A percentile compares a stretch with the other conserved stretches of the same genome.
phyloP scores from a whole-genome alignment of 148 eudicot genomes.

The Fagopyrum homotropicum region DNA sequence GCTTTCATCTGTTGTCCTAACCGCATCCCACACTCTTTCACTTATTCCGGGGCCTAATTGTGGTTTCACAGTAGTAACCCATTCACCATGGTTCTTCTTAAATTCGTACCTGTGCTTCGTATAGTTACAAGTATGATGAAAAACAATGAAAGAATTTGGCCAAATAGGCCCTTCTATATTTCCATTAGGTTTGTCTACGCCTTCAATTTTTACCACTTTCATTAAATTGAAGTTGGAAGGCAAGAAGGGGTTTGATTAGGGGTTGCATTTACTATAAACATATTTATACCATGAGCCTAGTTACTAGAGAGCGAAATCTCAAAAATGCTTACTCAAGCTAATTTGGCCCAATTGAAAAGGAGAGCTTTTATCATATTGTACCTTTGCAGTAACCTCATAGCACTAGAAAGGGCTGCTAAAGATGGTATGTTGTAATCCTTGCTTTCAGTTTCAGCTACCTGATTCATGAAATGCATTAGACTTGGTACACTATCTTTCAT shows the following conservation, averaged over 20 bases:
- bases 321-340: too few relatives aligned
- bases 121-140: neutral
- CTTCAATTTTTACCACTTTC: too few relatives aligned
- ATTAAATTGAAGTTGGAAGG: too few relatives aligned
- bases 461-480: conserved; percentile 49
- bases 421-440: conserved; percentile 50
- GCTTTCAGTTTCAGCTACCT: conserved; percentile 21
- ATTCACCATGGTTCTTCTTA: conserved; percentile 79
- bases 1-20: conserved; percentile 44
- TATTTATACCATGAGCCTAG: too few relatives aligned
- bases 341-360: too few relatives aligned
- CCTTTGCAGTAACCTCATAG: conserved; percentile 77
- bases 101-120: conserved; percentile 53
- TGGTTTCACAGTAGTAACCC: conserved; percentile 63
- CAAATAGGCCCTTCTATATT: too few relatives aligned
- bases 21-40: conserved; percentile 70
- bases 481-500: conserved; percentile 63
- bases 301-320: too few relatives aligned
- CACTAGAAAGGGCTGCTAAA: conserved; percentile 67
- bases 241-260: too few relatives aligned
- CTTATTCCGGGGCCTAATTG: conserved; percentile 69
- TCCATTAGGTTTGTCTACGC: too few relatives aligned
- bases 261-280: too few relatives aligned
- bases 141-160: too few relatives aligned
- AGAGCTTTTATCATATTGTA: conserved; percentile 8